Percentiles rank a stretch among this genome's conserved stretches.
Evolutionary conservation across 257 asterid species (phyloP).

Genomic region (Thymus mandschuricus): DNA sequence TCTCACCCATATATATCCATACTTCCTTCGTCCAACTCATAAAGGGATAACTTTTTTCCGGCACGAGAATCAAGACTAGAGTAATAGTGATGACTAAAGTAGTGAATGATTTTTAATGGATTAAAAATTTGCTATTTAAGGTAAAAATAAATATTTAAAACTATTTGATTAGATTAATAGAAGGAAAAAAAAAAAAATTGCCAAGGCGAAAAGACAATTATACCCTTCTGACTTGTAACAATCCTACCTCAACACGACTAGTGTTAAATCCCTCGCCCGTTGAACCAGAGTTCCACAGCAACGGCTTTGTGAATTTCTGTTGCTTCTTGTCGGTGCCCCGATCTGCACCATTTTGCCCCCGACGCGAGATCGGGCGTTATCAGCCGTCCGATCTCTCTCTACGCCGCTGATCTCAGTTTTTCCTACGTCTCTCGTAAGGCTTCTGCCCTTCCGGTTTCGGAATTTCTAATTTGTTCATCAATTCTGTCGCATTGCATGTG

Average conservation of each 20-base stretch:
- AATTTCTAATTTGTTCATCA: constrained; percentile 13
- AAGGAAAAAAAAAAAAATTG: neutral
- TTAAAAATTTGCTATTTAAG: no score
- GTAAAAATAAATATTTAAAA: no score
- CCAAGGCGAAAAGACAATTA: neutral
- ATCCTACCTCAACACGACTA: neutral
- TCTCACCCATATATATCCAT: no score
- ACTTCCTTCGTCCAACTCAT: no score
- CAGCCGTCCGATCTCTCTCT: constrained; percentile 50
- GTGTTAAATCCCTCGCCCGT: constrained; percentile 25
- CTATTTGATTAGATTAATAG: no score
- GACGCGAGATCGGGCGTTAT: constrained; percentile 48
- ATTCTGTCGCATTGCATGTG: constrained; percentile 21
- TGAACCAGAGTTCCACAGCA: constrained; percentile 31
- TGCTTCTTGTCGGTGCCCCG: constrained; percentile 35
- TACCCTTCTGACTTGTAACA: constrained; percentile 29
- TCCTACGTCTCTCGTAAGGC: constrained; percentile 34
- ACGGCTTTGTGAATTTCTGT: constrained; percentile 33
- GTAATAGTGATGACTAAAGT: no score
- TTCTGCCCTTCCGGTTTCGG: constrained; percentile 3
- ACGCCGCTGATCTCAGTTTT: constrained; percentile 46
- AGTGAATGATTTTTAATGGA: no score
- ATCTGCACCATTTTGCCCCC: constrained; percentile 24
- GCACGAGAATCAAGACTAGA: no score
- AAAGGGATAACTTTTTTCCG: no score